Evolutionary conservation across 2,329 filamentous ascomycete species (phyloP).

Genomic region (Xylaria sp.): DNA sequence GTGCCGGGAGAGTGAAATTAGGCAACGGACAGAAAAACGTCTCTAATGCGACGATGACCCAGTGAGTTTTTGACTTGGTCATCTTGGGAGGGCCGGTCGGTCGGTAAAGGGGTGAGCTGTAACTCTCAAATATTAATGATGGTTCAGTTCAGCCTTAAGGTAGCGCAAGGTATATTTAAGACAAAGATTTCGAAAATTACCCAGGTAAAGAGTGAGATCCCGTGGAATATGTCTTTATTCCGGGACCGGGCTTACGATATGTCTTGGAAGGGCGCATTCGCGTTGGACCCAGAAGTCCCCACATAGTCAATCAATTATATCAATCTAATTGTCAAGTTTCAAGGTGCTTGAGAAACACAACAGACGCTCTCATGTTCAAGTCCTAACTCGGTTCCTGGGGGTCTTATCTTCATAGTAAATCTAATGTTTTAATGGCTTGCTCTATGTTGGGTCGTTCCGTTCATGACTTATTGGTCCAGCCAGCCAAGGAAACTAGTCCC

Average conservation of each 20-base stretch:
- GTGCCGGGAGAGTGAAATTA: conserved; percentile 45
- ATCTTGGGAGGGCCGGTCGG: conserved; percentile 7
- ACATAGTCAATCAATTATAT: background rate
- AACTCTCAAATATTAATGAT: background rate
- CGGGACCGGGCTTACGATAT: conserved; percentile 9
- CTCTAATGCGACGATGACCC: conserved; percentile 52
- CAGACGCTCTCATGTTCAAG: background rate
- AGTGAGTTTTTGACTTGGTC: conserved; percentile 42
- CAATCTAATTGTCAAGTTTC: background rate
- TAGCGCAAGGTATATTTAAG: background rate
- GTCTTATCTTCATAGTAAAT: too few species aligned
- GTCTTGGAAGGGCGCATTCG: conserved; percentile 32
- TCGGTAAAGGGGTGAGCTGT: background rate
- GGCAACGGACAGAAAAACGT: conserved; percentile 49
- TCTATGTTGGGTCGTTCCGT: too few species aligned
- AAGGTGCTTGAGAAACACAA: background rate
- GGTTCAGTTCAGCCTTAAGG: background rate
- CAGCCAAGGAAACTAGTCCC: too few species aligned
- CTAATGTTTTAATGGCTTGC: too few species aligned
- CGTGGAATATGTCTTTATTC: conserved; percentile 5
- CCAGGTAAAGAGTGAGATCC: background rate
- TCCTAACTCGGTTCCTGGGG: background rate
- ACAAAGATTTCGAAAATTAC: background rate
- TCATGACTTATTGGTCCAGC: too few species aligned
- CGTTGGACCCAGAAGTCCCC: conserved; percentile 9